These are phyloP conservation scores for Verticillium tricorpus DNA, from an alignment of 2,329 filamentous ascomycete genomes.

Conservation along the genomic window DNA sequence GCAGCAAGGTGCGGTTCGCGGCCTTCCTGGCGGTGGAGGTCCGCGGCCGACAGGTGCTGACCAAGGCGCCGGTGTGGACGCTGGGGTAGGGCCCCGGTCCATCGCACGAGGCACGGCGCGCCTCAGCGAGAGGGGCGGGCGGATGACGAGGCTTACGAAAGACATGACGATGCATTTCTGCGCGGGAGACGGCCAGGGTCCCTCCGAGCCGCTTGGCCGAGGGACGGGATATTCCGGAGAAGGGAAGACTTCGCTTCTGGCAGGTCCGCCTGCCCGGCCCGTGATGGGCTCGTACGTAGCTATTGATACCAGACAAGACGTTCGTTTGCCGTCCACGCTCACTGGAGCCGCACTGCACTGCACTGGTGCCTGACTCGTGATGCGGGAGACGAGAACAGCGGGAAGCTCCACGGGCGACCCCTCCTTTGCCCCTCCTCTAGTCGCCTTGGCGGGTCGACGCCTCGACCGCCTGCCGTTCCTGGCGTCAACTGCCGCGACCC, in stretches of 20 bases:
- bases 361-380: background rate
- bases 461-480: background rate
- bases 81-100: slow-evolving; percentile 25
- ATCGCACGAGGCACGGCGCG: background rate
- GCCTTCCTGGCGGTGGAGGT: slow-evolving; percentile 74
- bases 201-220: background rate
- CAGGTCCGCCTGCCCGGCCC: background rate
- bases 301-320: background rate
- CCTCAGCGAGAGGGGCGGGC: background rate
- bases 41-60: slow-evolving; percentile 67
- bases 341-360: background rate
- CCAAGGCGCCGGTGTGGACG: slow-evolving; percentile 72
- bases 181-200: background rate
- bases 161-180: background rate
- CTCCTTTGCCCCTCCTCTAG: background rate
- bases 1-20: slow-evolving; percentile 64
- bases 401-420: background rate
- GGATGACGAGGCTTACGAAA: slow-evolving; percentile 4
- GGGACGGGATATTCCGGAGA: background rate
- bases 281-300: background rate
- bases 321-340: background rate
- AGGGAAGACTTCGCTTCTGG: background rate
- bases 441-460: background rate
- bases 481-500: background rate
- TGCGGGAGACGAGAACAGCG: too few relatives aligned